Evolutionary conservation across 2,329 filamentous ascomycete genomes (phyloP).

Genomic region (Cadophora sp.): DNA sequence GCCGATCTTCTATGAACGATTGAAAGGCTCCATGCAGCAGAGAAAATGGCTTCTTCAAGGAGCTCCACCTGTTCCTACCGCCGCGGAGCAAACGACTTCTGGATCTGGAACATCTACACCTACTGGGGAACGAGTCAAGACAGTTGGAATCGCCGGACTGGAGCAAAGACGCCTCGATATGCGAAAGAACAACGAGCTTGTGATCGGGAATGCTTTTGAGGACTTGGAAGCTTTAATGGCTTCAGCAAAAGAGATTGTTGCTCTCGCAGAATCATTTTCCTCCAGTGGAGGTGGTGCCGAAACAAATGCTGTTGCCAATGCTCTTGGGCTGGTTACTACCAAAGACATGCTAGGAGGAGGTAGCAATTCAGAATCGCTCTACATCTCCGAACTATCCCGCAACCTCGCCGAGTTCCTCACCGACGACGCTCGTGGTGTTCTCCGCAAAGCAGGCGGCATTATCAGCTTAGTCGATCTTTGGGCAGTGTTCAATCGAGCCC

Average conservation of each 20-base stretch:
- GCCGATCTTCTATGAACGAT: conserved; percentile 85
- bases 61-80: conserved; percentile 82
- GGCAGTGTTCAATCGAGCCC: conserved; percentile 92
- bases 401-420: conserved; percentile 90
- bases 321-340: conserved; percentile 88
- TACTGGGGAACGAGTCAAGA: conserved; percentile 55
- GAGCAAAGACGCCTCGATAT: conserved; percentile 85
- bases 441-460: conserved; percentile 83
- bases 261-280: conserved; percentile 85
- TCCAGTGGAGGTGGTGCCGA: conserved; percentile 65
- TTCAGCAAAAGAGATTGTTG: conserved; percentile 94
- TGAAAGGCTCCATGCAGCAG: conserved; percentile 88
- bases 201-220: conserved; percentile 94
- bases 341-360: conserved; percentile 90
- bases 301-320: conserved; percentile 75
- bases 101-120: conserved; percentile 42
- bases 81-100: conserved; percentile 47
- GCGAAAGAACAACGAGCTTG: conserved; percentile 89
- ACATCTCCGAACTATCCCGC: conserved; percentile 84
- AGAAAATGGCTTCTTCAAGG: conserved; percentile 94
- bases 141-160: conserved; percentile 88
- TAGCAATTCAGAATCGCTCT: conserved; percentile 78
- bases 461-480: conserved; percentile 90
- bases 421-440: conserved; percentile 79
- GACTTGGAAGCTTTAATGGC: conserved; percentile 97